Evolutionary conservation across 1,284 basidiomycete species (phyloP).

Genomic region (Cryptococcus hybrid): DNA sequence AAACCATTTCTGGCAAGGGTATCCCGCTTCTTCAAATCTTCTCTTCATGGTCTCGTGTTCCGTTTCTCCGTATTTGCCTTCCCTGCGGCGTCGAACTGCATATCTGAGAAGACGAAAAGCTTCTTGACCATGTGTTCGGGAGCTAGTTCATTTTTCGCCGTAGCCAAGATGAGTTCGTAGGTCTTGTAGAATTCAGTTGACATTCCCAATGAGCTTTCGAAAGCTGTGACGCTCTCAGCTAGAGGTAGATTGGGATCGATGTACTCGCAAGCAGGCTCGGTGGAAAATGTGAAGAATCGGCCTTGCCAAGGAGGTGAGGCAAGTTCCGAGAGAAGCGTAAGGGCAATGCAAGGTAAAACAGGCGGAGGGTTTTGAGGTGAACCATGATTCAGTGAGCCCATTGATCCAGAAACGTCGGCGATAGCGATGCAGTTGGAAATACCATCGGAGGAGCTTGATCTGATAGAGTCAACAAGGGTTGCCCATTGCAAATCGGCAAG

Average conservation of each 20-base stretch:
- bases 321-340: conserved; percentile 64
- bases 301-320: conserved; percentile 63
- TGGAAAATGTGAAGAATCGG: conserved; percentile 67
- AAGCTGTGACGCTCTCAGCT: conserved; percentile 51
- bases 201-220: conserved; percentile 53
- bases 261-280: conserved; percentile 54
- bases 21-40: conserved; percentile 61
- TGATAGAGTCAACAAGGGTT: conserved; percentile 57
- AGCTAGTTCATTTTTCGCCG: conserved; percentile 59
- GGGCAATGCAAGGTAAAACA: conserved; percentile 61
- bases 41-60: conserved; percentile 59
- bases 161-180: conserved; percentile 54
- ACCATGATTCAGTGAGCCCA: conserved; percentile 53
- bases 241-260: conserved; percentile 53
- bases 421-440: conserved; percentile 65
- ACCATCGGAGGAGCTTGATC: conserved; percentile 53
- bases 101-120: conserved; percentile 70
- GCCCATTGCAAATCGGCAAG: conserved; percentile 66
- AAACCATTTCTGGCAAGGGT: conserved; percentile 61
- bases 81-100: conserved; percentile 64
- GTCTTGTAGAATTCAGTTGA: conserved; percentile 57
- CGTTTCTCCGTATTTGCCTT: conserved; percentile 55
- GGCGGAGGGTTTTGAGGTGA: conserved; percentile 43
- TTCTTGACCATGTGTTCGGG: conserved; percentile 69
- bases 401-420: conserved; percentile 71